Conservation (phyloP, 2,329 filamentous ascomycete species). For the Magnaporthiopsis incrustans region DNA sequence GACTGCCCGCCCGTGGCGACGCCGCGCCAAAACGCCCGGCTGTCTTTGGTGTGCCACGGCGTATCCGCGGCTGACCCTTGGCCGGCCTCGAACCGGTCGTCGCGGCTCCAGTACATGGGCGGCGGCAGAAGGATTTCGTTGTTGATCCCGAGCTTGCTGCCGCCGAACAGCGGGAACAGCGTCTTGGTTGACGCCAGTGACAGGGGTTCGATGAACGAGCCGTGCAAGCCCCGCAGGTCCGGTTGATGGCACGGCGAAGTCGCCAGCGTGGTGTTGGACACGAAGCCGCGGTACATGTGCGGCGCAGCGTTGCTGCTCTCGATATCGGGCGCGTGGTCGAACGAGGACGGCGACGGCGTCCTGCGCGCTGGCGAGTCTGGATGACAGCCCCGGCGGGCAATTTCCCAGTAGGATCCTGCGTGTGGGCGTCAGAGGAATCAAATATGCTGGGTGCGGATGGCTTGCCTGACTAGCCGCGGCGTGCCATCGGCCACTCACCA, state of each 20-base stretch:
- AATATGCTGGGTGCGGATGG: not conserved
- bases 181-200: constrained; percentile 47
- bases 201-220: constrained; percentile 55
- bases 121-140: constrained; percentile 64
- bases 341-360: constrained; percentile 32
- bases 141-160: constrained; percentile 61
- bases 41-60: constrained; percentile 50
- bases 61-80: constrained; percentile 12
- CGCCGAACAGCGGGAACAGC: constrained; percentile 58
- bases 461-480: not conserved
- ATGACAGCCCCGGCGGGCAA: constrained; percentile 51
- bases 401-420: constrained; percentile 46
- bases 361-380: constrained; percentile 53
- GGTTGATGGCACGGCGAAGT: constrained; percentile 59
- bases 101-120: constrained; percentile 60
- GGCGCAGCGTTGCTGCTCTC: constrained; percentile 35
- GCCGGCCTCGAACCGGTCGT: constrained; percentile 55
- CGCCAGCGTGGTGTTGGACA: constrained; percentile 53
- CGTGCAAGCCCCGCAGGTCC: constrained; percentile 53
- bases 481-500: constrained; percentile 26
- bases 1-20: constrained; percentile 59
- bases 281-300: constrained; percentile 48
- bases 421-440: constrained; percentile 10
- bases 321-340: constrained; percentile 36
- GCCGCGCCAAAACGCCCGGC: constrained; percentile 54